Base-by-base conservation (phyloP, 1,284 basidiomycete genomes). In the Moniliella sp. region DNA sequence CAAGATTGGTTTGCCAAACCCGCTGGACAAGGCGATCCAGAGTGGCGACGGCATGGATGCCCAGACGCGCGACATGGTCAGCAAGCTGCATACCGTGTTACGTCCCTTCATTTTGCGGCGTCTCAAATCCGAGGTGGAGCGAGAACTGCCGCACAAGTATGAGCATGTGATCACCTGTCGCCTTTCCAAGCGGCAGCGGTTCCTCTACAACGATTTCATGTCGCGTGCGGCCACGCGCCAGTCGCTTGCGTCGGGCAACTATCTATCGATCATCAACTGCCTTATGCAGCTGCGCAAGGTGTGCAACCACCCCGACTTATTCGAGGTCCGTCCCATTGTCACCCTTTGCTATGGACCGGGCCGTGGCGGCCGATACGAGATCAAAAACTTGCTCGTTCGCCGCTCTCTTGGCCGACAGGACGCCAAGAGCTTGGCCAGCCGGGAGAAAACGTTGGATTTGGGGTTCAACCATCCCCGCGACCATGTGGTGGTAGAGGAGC, bases 121-220 rank as follows among this genome's bases (percentile, higher is more conserved):
- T 12, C 70, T 94, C 45, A 97, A 97, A 60, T 72, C 77, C 12
- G 84, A 94, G 49, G 88, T 97, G 23, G 88, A 93, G 62, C 88
- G 81, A 51, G 81, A 93, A 57, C 68, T 97, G 12, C 88, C 88
- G 0, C 77, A 75, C 64, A 97, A 97, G 61, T 83, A 74, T 55
- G 88, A 94, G 47, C 86, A 94, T 55, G 73, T 93, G 33, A 73
- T 91, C 21, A 71, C 83, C 29, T 93, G 86, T 50, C 75, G 78
- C 1, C 66, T 97, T 4, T 91, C 84, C 18, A 93, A 91, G 58
- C 73, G 88, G 1, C 88, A 97, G 51, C 76, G 86, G 4, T 88
- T 82, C 61, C 69, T 97, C 5, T 97, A 97, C 62, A 88, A 97
- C 66, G 88, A 94, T 61, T 94, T 93, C 65, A 93, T 97, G 84